phyloP scores from a whole-genome alignment of 345 rosid species.

The Salix exigua region DNA sequence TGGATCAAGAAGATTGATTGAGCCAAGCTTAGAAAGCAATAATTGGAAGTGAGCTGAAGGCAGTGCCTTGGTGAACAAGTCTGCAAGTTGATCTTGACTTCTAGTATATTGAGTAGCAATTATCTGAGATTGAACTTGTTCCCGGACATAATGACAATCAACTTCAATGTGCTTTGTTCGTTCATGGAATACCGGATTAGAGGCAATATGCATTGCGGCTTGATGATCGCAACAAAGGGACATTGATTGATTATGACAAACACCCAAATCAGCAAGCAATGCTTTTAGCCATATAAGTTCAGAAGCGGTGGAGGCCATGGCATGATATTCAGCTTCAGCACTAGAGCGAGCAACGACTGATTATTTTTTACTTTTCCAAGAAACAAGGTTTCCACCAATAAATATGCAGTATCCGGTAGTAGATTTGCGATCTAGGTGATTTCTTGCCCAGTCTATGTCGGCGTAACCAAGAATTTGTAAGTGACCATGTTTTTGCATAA shows the following conservation, averaged over 20 bases:
- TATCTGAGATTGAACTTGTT: no score
- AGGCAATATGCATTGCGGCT: background rate
- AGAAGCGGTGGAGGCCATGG: background rate
- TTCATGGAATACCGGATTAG: background rate
- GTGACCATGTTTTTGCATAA: background rate
- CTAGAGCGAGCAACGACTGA: background rate
- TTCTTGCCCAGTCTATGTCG: accelerated
- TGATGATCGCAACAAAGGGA: background rate
- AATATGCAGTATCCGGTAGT: background rate
- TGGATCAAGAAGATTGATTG: background rate
- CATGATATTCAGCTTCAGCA: accelerated
- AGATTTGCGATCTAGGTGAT: background rate
- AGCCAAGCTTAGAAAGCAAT: background rate
- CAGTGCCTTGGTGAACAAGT: background rate
- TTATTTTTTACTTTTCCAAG: no score
- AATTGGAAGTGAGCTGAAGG: background rate
- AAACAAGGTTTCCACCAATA: background rate
- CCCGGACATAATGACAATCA: background rate
- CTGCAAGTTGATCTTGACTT: background rate
- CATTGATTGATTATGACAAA: background rate
- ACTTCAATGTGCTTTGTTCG: background rate
- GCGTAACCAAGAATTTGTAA: background rate
- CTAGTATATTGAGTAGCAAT: background rate
- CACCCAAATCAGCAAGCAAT: background rate
- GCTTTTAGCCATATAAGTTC: background rate